Evolutionary conservation across 176 grass and related monocot species (phyloP).

Genomic region (Saccharum spontaneum): DNA sequence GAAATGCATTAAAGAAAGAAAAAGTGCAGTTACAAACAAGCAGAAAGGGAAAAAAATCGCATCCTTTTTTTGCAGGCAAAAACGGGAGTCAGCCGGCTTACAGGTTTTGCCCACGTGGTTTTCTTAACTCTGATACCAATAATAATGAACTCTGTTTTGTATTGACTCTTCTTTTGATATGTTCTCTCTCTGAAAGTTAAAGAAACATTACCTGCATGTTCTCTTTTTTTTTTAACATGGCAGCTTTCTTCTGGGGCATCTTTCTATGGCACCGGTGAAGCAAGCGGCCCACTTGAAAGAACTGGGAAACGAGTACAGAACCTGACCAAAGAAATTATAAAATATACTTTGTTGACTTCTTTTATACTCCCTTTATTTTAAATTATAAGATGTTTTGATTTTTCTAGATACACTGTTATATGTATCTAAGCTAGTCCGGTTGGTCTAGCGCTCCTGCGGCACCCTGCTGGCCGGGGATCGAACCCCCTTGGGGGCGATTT

Average conservation of each 20-base stretch:
- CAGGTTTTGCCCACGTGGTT: background rate
- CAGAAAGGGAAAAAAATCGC: background rate
- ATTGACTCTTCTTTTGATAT: background rate
- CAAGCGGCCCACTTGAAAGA: slow-evolving; percentile 79
- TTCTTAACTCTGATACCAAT: background rate
- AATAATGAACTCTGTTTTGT: background rate
- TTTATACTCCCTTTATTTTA: background rate
- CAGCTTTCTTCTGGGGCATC: slow-evolving; percentile 77
- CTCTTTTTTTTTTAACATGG: background rate
- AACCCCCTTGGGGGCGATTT: no score
- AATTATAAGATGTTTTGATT: background rate
- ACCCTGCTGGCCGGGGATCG: no score
- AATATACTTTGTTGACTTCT: background rate
- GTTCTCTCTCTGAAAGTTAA: background rate
- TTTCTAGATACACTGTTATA: no score
- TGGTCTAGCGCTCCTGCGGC: no score
- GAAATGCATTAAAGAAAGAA: no score
- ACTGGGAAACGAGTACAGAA: slow-evolving; percentile 73
- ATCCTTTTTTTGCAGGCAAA: background rate
- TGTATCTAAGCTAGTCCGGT: no score
- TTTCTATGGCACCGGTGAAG: slow-evolving; percentile 90
- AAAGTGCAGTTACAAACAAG: no score
- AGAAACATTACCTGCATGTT: slow-evolving; percentile 12
- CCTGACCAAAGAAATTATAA: background rate
- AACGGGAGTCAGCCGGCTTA: background rate